phyloP scores from a whole-genome alignment of 2,329 filamentous ascomycete genomes.

The Penicillium concentricum region DNA sequence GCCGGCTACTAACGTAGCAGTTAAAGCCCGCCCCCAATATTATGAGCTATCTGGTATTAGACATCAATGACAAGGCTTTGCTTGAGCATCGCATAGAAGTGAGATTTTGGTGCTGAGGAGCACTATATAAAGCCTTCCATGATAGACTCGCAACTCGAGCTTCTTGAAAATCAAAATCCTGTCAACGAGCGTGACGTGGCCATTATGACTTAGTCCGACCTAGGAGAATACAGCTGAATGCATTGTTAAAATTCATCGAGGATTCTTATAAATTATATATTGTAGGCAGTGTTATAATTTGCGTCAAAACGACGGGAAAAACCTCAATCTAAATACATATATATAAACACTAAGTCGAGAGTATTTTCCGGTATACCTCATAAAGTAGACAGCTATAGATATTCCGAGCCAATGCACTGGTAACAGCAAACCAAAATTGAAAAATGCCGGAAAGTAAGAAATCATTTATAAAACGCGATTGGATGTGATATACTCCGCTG shows the following conservation, averaged over 20 bases:
- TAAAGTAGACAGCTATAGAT: neutral
- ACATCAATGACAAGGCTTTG: neutral
- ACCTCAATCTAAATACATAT: neutral
- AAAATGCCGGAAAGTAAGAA: neutral
- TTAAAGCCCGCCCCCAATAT: neutral
- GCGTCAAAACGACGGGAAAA: neutral
- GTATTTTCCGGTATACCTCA: neutral
- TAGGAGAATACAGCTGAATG: neutral
- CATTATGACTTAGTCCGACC: neutral
- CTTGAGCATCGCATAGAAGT: too few relatives aligned
- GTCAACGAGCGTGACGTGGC: neutral
- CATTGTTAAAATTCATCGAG: neutral
- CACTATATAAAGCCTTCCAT: neutral
- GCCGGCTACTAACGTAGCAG: neutral
- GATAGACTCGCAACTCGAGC: neutral
- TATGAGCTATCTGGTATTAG: neutral
- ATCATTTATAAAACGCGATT: too few relatives aligned
- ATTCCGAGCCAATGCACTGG: neutral
- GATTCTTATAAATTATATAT: neutral
- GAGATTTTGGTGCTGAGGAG: neutral
- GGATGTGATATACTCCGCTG: conserved; percentile 5
- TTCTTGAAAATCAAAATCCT: neutral
- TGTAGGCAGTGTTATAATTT: neutral
- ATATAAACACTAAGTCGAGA: neutral
- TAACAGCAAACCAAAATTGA: neutral